phyloP scores from a whole-genome alignment of 75 land plant species.

The Pinus taeda region DNA sequence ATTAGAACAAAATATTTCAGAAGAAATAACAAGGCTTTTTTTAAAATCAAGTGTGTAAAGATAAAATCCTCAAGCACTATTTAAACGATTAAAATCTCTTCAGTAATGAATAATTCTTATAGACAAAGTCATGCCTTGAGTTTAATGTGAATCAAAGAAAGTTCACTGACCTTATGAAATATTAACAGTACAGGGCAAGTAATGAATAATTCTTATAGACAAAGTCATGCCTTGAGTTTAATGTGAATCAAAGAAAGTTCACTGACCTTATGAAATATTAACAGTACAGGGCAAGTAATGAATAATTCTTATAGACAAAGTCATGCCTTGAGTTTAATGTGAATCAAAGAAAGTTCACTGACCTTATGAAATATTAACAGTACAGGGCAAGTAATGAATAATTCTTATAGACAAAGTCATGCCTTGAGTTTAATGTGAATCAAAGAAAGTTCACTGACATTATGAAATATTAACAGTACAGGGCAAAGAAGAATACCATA shows the following conservation, averaged over 20 bases:
- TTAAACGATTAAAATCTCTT: too few species aligned
- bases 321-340: too few species aligned
- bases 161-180: neutral
- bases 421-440: too few species aligned
- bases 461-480: neutral
- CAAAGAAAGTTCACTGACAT: neutral
- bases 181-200: neutral
- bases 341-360: neutral
- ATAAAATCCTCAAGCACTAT: too few species aligned
- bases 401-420: neutral
- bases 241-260: neutral
- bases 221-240: too few species aligned
- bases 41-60: neutral
- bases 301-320: neutral
- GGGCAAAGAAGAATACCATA: slow-evolving; percentile 29
- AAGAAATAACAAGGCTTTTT: too few species aligned
- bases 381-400: neutral
- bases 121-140: too few species aligned
- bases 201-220: neutral
- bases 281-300: neutral
- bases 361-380: too few species aligned
- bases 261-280: too few species aligned
- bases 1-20: neutral
- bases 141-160: too few species aligned
- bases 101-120: neutral